Base-by-base conservation (phyloP, 192 early-diverging fungal genomes). In the Umbelopsis sp. region DNA sequence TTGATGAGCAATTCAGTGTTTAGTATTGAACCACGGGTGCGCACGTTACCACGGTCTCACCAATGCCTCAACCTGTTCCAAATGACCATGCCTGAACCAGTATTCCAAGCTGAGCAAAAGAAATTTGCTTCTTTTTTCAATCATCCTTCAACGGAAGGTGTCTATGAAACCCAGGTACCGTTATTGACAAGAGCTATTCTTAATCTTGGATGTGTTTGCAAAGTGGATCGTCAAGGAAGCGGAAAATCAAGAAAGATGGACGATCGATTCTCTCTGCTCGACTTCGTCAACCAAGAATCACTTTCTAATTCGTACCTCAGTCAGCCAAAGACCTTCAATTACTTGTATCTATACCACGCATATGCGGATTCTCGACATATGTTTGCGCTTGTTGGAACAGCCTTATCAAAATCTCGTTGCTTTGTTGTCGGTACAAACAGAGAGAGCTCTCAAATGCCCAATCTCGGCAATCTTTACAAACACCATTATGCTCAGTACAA, bases 131-230 rank as follows among this genome's bases (percentile, higher is more conserved):
- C 85, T 20, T 86, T 97, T 61, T 94, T 97, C 68, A 93, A 89
- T 69, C 90, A 97, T 76, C 91, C 95, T 23, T 82, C 89, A 27
- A 90, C 95, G 33, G 93, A 93, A 67, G 97, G 96, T 45, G 93
- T 97, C 8, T 99, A 99, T 74, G 97, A 99, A 84, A 91, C 94
- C 0, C 90, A 97, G 67, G 76, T 97, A 6, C 90, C 93, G 16
- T 75, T 94, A 4, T 55, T 92, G 52, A 90, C 90, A 55, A 89
- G 95, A 2, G 96, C 93, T 12, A 79, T 99, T 53, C 86, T 96
- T 4, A 80, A 89, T 51, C 48, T 97, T 7, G 95, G 95, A 4
- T 91, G 89, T 61, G 71, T 85, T 3, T 81, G 81, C 16, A 77
- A 74, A n/a, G 75, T 86, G 8, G 71, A 76, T 44, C 68, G 51